These are phyloP conservation scores for Eucalyptus fibrosa DNA, from an alignment of 345 rosid genomes.

Conservation along the genomic window DNA sequence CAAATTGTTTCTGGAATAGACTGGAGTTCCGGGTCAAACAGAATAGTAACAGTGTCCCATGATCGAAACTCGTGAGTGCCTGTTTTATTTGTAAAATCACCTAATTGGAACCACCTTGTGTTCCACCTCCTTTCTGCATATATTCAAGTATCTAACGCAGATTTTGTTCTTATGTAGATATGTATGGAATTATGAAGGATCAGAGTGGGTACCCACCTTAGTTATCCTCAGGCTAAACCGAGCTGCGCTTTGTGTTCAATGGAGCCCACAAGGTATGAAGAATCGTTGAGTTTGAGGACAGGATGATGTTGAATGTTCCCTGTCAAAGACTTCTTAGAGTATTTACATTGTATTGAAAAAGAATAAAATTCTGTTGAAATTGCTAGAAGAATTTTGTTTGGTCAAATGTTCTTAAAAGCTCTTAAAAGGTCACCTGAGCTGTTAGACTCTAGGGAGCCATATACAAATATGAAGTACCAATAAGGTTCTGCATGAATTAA, in stretches of 20 bases:
- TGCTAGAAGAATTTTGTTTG: background rate
- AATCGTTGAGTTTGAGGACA: background rate
- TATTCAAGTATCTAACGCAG: background rate
- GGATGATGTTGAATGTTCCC: background rate
- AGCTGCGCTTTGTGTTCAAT: slow-evolving; percentile 91
- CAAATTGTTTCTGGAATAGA: slow-evolving; percentile 96
- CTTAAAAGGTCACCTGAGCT: background rate
- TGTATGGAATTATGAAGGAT: slow-evolving; percentile 86
- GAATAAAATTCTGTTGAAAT: background rate
- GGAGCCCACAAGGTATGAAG: slow-evolving; percentile 85
- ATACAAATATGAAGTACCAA: background rate
- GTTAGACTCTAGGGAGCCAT: background rate
- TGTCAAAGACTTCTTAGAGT: background rate
- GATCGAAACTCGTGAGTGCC: slow-evolving; percentile 93
- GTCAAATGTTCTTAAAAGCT: background rate
- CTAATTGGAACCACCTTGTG: background rate
- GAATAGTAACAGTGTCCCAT: slow-evolving; percentile 84
- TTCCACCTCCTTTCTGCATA: background rate
- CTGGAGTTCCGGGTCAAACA: slow-evolving; percentile 80
- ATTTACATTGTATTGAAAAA: background rate
- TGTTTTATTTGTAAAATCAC: background rate
- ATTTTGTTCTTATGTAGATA: slow-evolving; percentile 28
- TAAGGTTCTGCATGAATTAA: background rate
- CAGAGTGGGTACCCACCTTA: slow-evolving; percentile 91
- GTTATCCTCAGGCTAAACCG: slow-evolving; percentile 97